Evolutionary conservation across 208 protist genomes (phyloP).

Genomic region (Trypanosoma caninum): DNA sequence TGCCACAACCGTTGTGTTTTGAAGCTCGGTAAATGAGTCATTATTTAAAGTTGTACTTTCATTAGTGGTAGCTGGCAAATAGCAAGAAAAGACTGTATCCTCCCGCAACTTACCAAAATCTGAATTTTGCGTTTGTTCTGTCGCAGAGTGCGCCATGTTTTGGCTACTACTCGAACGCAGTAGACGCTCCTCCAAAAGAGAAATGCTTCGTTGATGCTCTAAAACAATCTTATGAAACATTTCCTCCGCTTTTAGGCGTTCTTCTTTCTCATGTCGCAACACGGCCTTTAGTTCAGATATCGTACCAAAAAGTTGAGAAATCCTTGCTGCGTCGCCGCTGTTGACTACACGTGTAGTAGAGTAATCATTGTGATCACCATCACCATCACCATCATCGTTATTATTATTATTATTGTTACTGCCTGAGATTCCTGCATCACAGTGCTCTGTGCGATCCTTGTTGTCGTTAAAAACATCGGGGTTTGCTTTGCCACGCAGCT

Average conservation of each 20-base stretch:
- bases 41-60: too few relatives aligned
- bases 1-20: too few relatives aligned
- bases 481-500: conserved; percentile 7
- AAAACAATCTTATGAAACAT: conserved; percentile 29
- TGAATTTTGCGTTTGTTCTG: not conserved
- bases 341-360: conserved; percentile 18
- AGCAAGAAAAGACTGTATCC: too few relatives aligned
- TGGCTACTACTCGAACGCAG: conserved; percentile 19
- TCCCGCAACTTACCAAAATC: too few relatives aligned
- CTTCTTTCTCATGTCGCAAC: conserved; percentile 39
- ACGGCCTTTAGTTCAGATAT: conserved; percentile 26
- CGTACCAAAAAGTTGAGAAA: conserved; percentile 6
- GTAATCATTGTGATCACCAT: conserved; percentile 23
- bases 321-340: not conserved
- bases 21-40: too few relatives aligned
- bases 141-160: conserved; percentile 17
- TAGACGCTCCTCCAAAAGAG: conserved; percentile 47
- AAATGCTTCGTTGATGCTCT: conserved; percentile 33
- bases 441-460: not conserved
- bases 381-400: conserved; percentile 18
- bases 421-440: not conserved
- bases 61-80: too few relatives aligned
- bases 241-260: conserved; percentile 51
- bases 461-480: conserved; percentile 1
- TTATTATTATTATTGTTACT: not conserved